These are phyloP conservation scores for Mycena maculata DNA, from an alignment of 768 basidiomycete species.

Conservation along the genomic window DNA sequence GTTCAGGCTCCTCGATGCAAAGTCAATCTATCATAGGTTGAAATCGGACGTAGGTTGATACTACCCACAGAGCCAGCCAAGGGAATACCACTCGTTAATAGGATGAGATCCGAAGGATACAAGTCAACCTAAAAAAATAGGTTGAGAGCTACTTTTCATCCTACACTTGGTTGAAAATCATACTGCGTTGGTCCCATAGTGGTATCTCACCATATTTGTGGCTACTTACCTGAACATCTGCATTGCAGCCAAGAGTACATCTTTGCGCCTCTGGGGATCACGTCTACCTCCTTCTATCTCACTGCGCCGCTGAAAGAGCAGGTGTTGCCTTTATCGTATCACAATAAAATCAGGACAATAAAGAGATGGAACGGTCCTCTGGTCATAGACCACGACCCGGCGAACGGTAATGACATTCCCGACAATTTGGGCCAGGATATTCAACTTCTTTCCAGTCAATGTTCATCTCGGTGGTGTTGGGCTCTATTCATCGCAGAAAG, in stretches of 20 bases:
- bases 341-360: constrained; percentile 27
- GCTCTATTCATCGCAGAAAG: constrained; percentile 37
- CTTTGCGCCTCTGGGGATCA: constrained; percentile 36
- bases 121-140: no score
- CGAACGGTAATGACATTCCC: constrained; percentile 23
- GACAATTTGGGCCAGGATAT: background rate
- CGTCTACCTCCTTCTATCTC: constrained; percentile 38
- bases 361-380: constrained; percentile 26
- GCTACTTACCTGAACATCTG: no score
- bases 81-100: no score
- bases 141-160: no score
- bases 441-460: constrained; percentile 22
- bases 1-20: no score
- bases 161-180: no score
- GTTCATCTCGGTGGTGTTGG: constrained; percentile 37
- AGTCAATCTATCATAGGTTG: no score
- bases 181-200: no score
- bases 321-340: constrained; percentile 27
- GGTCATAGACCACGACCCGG: constrained; percentile 28
- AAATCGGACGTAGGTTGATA: no score
- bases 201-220: no score
- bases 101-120: no score
- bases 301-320: constrained; percentile 33
- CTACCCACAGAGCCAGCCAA: no score
- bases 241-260: constrained; percentile 38